Percentiles rank a stretch among this genome's conserved stretches.
Conservation (phyloP, 257 asterid species). For the Salvia splendens region DNA sequence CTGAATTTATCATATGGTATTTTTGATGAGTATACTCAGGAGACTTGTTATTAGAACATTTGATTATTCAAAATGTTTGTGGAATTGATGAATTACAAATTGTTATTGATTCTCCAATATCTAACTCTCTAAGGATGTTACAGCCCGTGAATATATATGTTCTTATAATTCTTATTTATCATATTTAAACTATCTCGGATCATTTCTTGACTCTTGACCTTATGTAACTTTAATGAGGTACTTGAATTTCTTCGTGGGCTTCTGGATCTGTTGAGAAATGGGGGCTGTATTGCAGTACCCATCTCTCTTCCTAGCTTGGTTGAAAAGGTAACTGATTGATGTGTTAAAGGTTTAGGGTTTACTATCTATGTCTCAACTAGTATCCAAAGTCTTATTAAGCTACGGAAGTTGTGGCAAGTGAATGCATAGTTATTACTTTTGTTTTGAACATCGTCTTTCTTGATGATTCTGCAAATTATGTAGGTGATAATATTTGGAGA, state of each 20-base stretch:
- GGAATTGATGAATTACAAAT: neutral
- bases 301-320: constrained; percentile 89
- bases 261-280: constrained; percentile 77
- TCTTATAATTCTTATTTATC: neutral
- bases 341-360: constrained; percentile 10
- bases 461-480: no score
- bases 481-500: no score
- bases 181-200: constrained; percentile 22
- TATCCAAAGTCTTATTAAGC: constrained; percentile 24
- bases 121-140: constrained; percentile 6
- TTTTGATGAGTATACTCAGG: no score
- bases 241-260: constrained; percentile 98
- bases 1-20: neutral
- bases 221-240: constrained; percentile 53
- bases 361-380: constrained; percentile 6
- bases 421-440: no score
- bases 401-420: no score
- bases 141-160: neutral
- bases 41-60: no score
- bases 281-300: constrained; percentile 84
- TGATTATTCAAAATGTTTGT: neutral
- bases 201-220: constrained; percentile 19
- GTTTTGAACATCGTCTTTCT: no score
- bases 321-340: constrained; percentile 90
- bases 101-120: constrained; percentile 9